These are phyloP conservation scores for Termitomyces sp. DNA, from an alignment of 768 basidiomycete species.

Conservation along the genomic window DNA sequence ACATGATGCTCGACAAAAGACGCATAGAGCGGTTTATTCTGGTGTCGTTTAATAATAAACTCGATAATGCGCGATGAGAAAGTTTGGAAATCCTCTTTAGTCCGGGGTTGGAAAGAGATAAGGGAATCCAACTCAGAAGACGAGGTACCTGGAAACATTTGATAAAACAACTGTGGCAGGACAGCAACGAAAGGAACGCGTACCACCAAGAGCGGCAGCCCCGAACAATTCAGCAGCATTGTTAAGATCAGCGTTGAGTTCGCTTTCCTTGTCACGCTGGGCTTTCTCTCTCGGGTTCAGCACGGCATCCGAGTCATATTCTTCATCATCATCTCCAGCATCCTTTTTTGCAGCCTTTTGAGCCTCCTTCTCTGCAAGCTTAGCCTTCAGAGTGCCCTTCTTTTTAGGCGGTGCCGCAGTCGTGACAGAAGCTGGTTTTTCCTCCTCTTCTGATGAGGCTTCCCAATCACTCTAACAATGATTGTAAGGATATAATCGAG, in stretches of 20 bases:
- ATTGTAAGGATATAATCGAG: slow-evolving; percentile 9
- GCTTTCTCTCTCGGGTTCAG: slow-evolving; percentile 80
- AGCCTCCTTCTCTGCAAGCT: slow-evolving; percentile 90
- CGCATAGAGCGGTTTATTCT: slow-evolving; percentile 78
- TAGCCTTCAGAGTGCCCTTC: slow-evolving; percentile 88
- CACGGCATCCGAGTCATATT: slow-evolving; percentile 71
- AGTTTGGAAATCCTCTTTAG: slow-evolving; percentile 82
- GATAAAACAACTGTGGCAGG: not conserved
- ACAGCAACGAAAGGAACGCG: slow-evolving; percentile 9
- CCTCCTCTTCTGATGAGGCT: slow-evolving; percentile 71
- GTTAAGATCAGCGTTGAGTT: slow-evolving; percentile 83
- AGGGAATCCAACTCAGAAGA: slow-evolving; percentile 66
- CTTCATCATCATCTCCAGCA: slow-evolving; percentile 39
- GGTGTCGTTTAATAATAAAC: slow-evolving; percentile 72
- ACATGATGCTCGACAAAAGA: slow-evolving; percentile 83
- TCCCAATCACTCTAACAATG: slow-evolving; percentile 89
- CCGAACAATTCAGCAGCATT: slow-evolving; percentile 84
- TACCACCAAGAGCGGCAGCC: slow-evolving; percentile 61
- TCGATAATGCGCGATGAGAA: slow-evolving; percentile 76
- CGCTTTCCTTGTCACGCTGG: slow-evolving; percentile 70
- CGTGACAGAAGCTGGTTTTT: slow-evolving; percentile 39
- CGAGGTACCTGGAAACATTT: slow-evolving; percentile 49
- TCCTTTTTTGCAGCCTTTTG: slow-evolving; percentile 52
- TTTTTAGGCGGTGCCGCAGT: slow-evolving; percentile 76
- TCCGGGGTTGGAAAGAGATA: slow-evolving; percentile 76